Conservation (phyloP, 2,329 filamentous ascomycete species). For the Rasamsonia emersonii region DNA sequence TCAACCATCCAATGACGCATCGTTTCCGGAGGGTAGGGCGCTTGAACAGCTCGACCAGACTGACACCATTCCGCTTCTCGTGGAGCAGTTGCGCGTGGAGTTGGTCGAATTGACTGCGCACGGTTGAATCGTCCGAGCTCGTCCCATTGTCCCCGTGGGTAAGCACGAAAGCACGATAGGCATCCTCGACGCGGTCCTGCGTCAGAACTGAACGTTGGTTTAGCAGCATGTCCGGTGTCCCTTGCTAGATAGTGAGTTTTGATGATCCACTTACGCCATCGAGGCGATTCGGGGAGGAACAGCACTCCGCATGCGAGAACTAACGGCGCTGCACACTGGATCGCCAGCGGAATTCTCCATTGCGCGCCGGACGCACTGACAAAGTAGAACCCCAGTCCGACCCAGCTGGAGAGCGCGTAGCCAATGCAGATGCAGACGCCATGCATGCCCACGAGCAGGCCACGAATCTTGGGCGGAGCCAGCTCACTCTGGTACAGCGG, state of each 20-base stretch:
- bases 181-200: constrained; percentile 14
- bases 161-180: constrained; percentile 2
- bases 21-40: constrained; percentile 11
- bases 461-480: constrained; percentile 17
- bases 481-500: constrained; percentile 20
- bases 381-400: constrained; percentile 19
- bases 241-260: no score
- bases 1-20: constrained; percentile 6
- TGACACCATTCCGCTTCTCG: constrained; percentile 4
- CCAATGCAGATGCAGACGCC: constrained; percentile 18
- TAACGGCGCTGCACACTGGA: constrained; percentile 13
- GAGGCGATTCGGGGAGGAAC: constrained; percentile 13
- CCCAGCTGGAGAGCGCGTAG: constrained; percentile 16
- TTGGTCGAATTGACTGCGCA: constrained; percentile 17
- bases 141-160: constrained; percentile 4
- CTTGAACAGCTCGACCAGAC: constrained; percentile 9
- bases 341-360: constrained; percentile 16
- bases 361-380: constrained; percentile 12
- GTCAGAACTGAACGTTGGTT: constrained; percentile 16
- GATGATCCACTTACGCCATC: constrained; percentile 15
- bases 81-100: constrained; percentile 15
- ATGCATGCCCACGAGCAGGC: constrained; percentile 17
- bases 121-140: constrained; percentile 13
- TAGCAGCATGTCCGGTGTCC: no score
- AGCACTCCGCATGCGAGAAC: constrained; percentile 9